Evolutionary conservation across 139 green algal species (phyloP).

Genomic region (Helicosporidium sp.): DNA sequence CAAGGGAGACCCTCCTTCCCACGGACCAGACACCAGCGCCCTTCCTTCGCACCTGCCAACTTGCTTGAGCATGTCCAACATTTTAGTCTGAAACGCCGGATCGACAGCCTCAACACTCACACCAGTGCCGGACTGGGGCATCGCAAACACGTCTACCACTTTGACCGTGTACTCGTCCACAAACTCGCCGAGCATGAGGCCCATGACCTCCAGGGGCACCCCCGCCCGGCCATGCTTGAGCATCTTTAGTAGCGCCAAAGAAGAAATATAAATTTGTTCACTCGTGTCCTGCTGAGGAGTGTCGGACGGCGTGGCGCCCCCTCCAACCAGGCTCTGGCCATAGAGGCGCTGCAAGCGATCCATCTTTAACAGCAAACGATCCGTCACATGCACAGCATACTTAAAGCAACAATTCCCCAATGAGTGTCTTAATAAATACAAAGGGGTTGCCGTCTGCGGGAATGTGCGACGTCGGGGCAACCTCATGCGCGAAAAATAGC

Average conservation of each 20-base stretch:
- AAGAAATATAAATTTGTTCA: slow-evolving; percentile 96
- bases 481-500: no score
- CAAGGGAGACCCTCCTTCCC: no score
- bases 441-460: no score
- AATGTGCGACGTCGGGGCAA: no score
- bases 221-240: slow-evolving; percentile 94
- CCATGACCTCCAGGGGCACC: slow-evolving; percentile 99
- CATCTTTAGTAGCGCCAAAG: slow-evolving; percentile 95
- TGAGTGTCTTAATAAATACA: no score
- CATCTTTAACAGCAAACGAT: no score
- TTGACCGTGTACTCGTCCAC: slow-evolving; percentile 98
- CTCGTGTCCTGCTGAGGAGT: slow-evolving; percentile 74
- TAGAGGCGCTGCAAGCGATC: slow-evolving; percentile 56
- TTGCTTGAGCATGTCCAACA: slow-evolving; percentile 99
- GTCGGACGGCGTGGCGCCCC: slow-evolving; percentile 21
- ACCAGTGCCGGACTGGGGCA: slow-evolving; percentile 93
- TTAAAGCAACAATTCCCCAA: no score
- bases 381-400: no score
- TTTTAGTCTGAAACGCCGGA: slow-evolving; percentile 97
- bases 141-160: slow-evolving; percentile 98
- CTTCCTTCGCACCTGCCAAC: slow-evolving; percentile 55
- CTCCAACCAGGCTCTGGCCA: slow-evolving; percentile 10
- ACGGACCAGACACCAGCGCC: background rate
- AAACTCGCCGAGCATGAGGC: slow-evolving; percentile 98
- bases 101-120: slow-evolving; percentile 96